Evolutionary conservation across 805 yeast genomes (phyloP), one percentile per base, ranked within the genome.

Genomic region (Zygosaccharomyces gambellarensis): DNA sequence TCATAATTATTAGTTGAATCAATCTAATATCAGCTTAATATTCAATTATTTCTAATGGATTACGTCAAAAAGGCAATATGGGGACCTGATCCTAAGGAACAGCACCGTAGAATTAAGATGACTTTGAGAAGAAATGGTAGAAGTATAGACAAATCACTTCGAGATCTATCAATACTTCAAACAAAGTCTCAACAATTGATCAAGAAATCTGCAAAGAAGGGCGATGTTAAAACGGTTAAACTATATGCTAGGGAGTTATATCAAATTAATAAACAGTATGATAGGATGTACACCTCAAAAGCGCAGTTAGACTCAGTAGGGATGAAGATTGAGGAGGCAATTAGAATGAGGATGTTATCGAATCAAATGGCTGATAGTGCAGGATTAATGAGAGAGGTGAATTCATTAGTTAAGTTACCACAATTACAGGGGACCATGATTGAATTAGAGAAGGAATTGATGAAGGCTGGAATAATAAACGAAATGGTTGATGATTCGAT

Each of bases 31-130:
- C 14, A 10, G 9, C 22, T 34, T 3, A 34, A n/a, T 34, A 14
- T 10, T 10, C 7, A 5, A 6, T 34, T 34, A 5, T 12, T 32
- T 19, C 17, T 2, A 2, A 92, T 92, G 98, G 89, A 92, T 63
- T 85, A 76, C 65, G 67, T 92, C 30, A 90, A 88, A 71, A 83
- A 84, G 64, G 87, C 90, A 3, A 83, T 92, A 34, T 92, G 95
- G 85, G 99, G 99, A 0, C 97, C 98, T 0, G 97, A 90, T 63
- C 97, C 97, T 38, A 84, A 85, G 61, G 98, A 88, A 61, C 95
- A 85, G 61, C 81, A 74, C 52, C 67, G 94, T 48, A 85, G 81
- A 57, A 87, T 95, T 58, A 90, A 87, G 61, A 74, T 80, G 34
- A 75, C 89, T 19, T 77, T 92, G 38, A 82, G 98, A 50, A 86